Evolutionary conservation across 441 rosid genomes (phyloP), one percentile per base, ranked within the genome.

Genomic region (Biscutella laevigata): DNA sequence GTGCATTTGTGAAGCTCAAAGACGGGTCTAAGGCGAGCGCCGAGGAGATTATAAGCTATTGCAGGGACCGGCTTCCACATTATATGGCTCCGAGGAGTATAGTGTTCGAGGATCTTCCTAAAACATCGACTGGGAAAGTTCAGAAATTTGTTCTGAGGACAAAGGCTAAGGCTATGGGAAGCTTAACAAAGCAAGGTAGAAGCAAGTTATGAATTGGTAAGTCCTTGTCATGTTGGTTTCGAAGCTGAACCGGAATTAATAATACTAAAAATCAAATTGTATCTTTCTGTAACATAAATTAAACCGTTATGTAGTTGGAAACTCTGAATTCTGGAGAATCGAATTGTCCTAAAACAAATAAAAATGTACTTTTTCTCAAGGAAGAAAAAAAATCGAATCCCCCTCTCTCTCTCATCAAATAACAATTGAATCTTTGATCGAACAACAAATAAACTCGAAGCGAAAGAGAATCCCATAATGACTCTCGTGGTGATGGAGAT

Each of bases 1-100:
- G 87, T 57, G 94, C 90, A 21, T 82, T 82, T 54, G 94, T 82
- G 64, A 82, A 76, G 67, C 60, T 84, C 32, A 84, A 73, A 71
- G 82, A 78, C 11, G 85, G 84, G 15, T 40, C 42, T 15, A 39
- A 46, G 28, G 75, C 44, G 10, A 75, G 53, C 1, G 73, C 67
- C 1, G 60, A 68, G 45, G 81, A 82, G 58, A 62, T 84, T 25
- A 68, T 82, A 7, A 61, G 57, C 39, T 82, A 70, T 38, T 84
- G 87, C 27, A 49, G 82, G 17, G 64, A 61, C 4, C 27, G 36
- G 20, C 67, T 84, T 64, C 87, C 89, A 1, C 87, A 51, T 51
- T 78, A 76, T 22, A 80, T 84, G 89, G 78, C 79, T 44, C 89
- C 94, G 2, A 60, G 71, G 14, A 78, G 76, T 33, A 72, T 84